Base-by-base conservation (phyloP, 257 asterid genomes). In the Verbascum thapsus region DNA sequence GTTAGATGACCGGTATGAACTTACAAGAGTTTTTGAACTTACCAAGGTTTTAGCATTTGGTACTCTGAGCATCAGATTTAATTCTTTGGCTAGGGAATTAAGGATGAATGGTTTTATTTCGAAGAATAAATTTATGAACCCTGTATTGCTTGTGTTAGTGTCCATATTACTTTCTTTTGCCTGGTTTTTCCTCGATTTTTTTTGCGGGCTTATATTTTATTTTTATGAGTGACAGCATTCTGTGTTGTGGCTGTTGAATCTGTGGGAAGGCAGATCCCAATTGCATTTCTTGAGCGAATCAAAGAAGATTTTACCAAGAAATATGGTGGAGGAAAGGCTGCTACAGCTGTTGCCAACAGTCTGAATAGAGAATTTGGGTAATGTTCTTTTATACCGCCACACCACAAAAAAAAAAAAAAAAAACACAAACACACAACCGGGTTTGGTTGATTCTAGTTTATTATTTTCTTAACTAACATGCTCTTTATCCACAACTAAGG, bases 191-290 rank as follows among this genome's bases (percentile, higher is more conserved):
- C 39, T 30, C 17, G 7, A 45, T 49, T 53, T 45, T 12, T 61
- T 44, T 34, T 11, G 61, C 71, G 61, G 58, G 30, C 19, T 74
- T 22, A 43, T 63, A 47, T 4, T 35, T 53, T 34, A 6, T 74
- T 39, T 48, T 58, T 70, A 32, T 22, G 26, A 16, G 56, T 47
- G 43, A 26, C 85, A 88, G 91, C 96, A 59, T 88, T 78, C 60
- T 85, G 95, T 78, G 90, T 85, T 69, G 96, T 88, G 76, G 95
- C 96, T 76, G 86, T 85, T 63, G 95, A 88, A 74, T 81, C 95
- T 70, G 81, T 77, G 64, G 95, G 96, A 57, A 83, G 96, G 66
- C 92, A 88, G 79, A 61, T 85, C 26, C 96, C 96, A 4, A 83
- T 88, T 34, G 95, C 95, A 37, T 88, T 72, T 66, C 87, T 88